phyloP scores from a whole-genome alignment of 768 basidiomycete species.

The Mycena rosella region DNA sequence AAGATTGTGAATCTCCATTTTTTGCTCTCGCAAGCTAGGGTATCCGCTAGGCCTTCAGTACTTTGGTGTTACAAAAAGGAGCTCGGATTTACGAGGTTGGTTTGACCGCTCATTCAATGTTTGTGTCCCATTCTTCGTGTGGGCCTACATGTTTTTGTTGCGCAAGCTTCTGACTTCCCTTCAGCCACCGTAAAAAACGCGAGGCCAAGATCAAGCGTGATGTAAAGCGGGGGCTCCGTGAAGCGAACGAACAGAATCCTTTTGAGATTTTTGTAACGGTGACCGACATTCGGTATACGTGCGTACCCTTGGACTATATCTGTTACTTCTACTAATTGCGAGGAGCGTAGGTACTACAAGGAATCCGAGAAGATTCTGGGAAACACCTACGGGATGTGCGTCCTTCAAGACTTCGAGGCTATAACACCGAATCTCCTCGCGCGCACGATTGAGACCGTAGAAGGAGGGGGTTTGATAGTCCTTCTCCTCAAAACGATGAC shows the following conservation, averaged over 20 bases:
- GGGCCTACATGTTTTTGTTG: constrained; percentile 25
- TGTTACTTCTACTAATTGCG: background rate
- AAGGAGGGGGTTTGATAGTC: constrained; percentile 93
- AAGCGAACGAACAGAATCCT: constrained; percentile 95
- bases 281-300: constrained; percentile 99
- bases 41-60: constrained; percentile 90
- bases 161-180: background rate
- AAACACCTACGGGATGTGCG: constrained; percentile 97
- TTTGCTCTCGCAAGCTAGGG: constrained; percentile 89
- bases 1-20: constrained; percentile 98
- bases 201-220: constrained; percentile 98
- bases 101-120: constrained; percentile 33
- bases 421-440: constrained; percentile 98
- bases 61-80: constrained; percentile 99
- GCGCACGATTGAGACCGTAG: constrained; percentile 97
- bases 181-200: constrained; percentile 94
- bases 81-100: constrained; percentile 92
- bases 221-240: constrained; percentile 93
- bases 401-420: constrained; percentile 98
- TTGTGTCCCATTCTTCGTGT: constrained; percentile 21
- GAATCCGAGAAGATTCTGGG: constrained; percentile 97
- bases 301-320: constrained; percentile 45
- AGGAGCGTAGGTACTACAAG: constrained; percentile 84
- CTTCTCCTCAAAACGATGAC: constrained; percentile 95
- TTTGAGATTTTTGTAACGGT: constrained; percentile 99